Percentiles rank a stretch among this genome's conserved stretches.
Evolutionary conservation across 2,329 filamentous ascomycete genomes (phyloP).

Genomic region (Colletotrichum acutatum): DNA sequence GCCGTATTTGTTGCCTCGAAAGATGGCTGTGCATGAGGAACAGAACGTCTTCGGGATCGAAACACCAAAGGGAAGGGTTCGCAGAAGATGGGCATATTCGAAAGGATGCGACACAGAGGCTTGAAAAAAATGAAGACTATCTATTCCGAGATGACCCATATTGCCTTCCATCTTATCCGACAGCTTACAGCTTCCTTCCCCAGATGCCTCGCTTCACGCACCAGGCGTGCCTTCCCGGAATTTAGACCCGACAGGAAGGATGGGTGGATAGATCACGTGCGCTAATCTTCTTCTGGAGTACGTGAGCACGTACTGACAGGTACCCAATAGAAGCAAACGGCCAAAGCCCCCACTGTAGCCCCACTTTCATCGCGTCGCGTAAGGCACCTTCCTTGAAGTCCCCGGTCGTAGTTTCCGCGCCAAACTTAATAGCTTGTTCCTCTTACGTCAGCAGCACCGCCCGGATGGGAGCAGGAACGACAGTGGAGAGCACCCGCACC

Average conservation of each 20-base stretch:
- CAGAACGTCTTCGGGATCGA: too few species aligned
- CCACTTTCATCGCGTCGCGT: background rate
- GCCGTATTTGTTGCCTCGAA: too few species aligned
- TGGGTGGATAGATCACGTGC: background rate
- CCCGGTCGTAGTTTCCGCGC: background rate
- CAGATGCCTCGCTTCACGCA: background rate
- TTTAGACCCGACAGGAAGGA: background rate
- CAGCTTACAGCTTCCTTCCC: background rate
- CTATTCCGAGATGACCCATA: too few species aligned
- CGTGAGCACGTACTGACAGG: background rate
- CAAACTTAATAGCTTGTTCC: background rate
- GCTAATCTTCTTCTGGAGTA: background rate
- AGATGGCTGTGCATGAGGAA: too few species aligned
- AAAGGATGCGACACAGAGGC: too few species aligned
- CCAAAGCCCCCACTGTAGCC: too few species aligned
- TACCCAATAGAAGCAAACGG: background rate
- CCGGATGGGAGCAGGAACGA: background rate
- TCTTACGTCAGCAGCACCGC: slow-evolving; percentile 11
- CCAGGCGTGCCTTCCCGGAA: background rate
- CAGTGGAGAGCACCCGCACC: background rate
- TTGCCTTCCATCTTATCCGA: background rate
- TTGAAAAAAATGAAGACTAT: too few species aligned
- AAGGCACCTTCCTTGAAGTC: background rate
- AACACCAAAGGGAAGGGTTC: background rate
- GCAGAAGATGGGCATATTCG: too few species aligned